These are phyloP conservation scores for Gossypium ekmanianum DNA, from an alignment of 345 rosid species.

Conservation along the genomic window DNA sequence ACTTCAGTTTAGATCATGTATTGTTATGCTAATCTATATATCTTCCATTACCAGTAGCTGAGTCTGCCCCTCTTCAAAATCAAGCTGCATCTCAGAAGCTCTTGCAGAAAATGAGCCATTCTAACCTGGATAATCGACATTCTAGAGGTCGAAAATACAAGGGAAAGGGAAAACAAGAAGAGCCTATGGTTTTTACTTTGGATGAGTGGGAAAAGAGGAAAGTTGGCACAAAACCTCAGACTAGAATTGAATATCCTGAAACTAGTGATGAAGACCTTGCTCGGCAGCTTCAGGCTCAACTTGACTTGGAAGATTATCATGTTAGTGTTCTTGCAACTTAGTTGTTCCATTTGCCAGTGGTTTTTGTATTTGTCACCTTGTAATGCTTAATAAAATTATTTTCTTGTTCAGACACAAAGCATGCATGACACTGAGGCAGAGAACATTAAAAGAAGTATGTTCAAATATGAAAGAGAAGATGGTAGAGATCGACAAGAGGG, in stretches of 20 bases:
- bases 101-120: constrained; percentile 67
- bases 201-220: constrained; percentile 75
- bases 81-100: constrained; percentile 93
- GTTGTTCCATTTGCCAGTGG: constrained; percentile 3
- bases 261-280: constrained; percentile 79
- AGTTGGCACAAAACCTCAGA: constrained; percentile 31
- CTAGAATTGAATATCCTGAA: constrained; percentile 35
- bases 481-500: constrained; percentile 29
- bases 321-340: constrained; percentile 33
- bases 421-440: constrained; percentile 45
- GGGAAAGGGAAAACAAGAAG: constrained; percentile 61
- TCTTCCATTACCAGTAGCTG: constrained; percentile 45
- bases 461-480: constrained; percentile 53
- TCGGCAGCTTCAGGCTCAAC: constrained; percentile 76
- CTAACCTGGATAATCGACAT: constrained; percentile 34
- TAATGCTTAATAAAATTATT: constrained; percentile 14
- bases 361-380: constrained; percentile 2
- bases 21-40: neutral
- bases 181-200: constrained; percentile 49
- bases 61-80: constrained; percentile 72
- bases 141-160: constrained; percentile 45
- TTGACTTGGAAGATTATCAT: constrained; percentile 71
- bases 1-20: neutral
- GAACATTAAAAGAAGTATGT: constrained; percentile 70
- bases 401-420: constrained; percentile 41